Conservation (phyloP, 805 yeast species). For the Candida corydali region DNA sequence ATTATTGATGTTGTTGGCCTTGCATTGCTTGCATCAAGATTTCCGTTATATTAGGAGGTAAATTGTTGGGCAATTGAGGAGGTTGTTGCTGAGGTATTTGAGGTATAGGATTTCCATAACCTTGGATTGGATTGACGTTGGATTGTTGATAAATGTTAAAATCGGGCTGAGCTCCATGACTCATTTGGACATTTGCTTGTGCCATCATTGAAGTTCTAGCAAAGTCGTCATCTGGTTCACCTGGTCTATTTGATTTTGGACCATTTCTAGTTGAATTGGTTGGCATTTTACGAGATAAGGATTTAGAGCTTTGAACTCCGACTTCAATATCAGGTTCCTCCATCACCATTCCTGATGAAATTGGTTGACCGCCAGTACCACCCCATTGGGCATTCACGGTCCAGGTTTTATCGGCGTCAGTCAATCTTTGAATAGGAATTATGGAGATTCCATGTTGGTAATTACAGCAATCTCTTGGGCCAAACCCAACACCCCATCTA, state of each 20-base stretch:
- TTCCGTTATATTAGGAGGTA: conserved; percentile 12
- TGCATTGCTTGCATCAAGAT: conserved; percentile 12
- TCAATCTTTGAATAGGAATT: conserved; percentile 80
- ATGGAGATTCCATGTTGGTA: conserved; percentile 86
- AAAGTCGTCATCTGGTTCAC: conserved; percentile 45
- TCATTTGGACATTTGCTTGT: conserved; percentile 19
- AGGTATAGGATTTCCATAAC: conserved; percentile 29
- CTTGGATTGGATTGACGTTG: conserved; percentile 42
- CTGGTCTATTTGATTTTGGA: conserved; percentile 65
- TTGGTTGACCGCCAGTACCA: conserved; percentile 86
- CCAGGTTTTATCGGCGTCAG: conserved; percentile 95
- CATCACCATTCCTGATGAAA: conserved; percentile 73
- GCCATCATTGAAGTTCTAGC: conserved; percentile 30
- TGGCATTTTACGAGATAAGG: conserved; percentile 89
- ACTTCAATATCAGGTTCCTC: conserved; percentile 98
- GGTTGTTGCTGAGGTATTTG: conserved; percentile 9
- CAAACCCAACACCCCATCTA: conserved; percentile 99
- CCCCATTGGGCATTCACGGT: conserved; percentile 91
- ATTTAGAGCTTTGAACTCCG: conserved; percentile 73
- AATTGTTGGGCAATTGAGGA: conserved; percentile 9
- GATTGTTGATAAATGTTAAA: conserved; percentile 30
- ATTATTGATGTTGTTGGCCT: conserved; percentile 11
- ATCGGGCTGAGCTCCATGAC: conserved; percentile 35
- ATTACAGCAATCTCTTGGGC: conserved; percentile 97
- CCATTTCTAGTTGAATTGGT: conserved; percentile 84